phyloP scores from a whole-genome alignment of 805 yeast species.

The Cyberlindnera nakhonratchasimensis region DNA sequence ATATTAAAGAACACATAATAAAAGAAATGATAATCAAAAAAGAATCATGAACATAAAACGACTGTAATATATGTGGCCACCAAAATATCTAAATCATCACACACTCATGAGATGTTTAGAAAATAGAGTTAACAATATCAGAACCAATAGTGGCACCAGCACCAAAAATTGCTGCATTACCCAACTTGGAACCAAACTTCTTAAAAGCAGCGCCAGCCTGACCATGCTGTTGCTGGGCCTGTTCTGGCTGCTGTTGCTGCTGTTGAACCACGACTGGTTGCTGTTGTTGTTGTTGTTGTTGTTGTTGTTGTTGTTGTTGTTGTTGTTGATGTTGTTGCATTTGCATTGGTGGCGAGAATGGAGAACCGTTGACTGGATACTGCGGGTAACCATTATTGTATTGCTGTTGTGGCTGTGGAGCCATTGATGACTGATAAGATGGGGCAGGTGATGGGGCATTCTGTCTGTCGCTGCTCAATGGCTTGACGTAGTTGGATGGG shows the following conservation, averaged over 20 bases:
- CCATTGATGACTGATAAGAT: slow-evolving; percentile 13
- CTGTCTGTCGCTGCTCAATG: slow-evolving; percentile 10
- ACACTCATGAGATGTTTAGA: slow-evolving; percentile 36
- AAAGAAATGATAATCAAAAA: background rate
- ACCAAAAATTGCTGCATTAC: slow-evolving; percentile 92
- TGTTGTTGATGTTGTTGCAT: slow-evolving; percentile 17
- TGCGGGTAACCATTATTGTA: slow-evolving; percentile 37
- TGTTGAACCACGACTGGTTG: slow-evolving; percentile 3
- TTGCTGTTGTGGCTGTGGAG: slow-evolving; percentile 31
- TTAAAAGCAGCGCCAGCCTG: slow-evolving; percentile 39
- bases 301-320: slow-evolving; percentile 18
- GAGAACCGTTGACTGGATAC: slow-evolving; percentile 27
- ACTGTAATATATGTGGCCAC: too few species aligned
- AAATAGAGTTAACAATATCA: slow-evolving; percentile 71
- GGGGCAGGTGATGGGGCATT: slow-evolving; percentile 11
- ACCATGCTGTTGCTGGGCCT: slow-evolving; percentile 31
- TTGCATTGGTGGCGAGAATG: slow-evolving; percentile 28
- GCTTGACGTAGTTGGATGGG: slow-evolving; percentile 81
- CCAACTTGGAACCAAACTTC: slow-evolving; percentile 75
- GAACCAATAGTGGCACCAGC: slow-evolving; percentile 95
- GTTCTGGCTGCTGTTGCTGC: slow-evolving; percentile 25
- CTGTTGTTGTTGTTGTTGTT: slow-evolving; percentile 23
- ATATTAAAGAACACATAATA: background rate
- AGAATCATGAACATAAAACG: background rate
- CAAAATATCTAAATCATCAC: too few species aligned